Conservation (phyloP, 2,329 filamentous ascomycete genomes). For the Tolypocladium endophyticum region DNA sequence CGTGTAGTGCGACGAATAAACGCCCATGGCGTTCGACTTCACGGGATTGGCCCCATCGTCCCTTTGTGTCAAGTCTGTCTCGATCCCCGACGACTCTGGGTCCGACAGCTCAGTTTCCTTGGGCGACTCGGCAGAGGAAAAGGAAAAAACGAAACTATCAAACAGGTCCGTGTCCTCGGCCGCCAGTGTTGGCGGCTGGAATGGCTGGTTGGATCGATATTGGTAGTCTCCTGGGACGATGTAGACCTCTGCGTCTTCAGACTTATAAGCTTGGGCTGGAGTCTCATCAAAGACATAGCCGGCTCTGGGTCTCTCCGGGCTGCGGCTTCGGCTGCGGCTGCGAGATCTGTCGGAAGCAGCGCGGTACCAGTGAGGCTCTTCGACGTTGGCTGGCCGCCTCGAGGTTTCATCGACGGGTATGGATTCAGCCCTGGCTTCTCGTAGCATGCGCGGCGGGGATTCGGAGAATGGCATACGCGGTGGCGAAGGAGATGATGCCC, state of each 20-base stretch:
- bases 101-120: constrained; percentile 18
- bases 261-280: neutral
- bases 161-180: constrained; percentile 17
- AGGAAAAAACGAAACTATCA: constrained; percentile 16
- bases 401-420: neutral
- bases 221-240: neutral
- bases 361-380: neutral
- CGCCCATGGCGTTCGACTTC: constrained; percentile 10
- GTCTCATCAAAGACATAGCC: neutral
- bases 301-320: neutral
- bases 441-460: neutral
- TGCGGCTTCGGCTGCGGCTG: neutral
- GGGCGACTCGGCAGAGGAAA: constrained; percentile 11
- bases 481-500: neutral
- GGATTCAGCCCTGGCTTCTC: neutral
- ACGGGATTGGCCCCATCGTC: constrained; percentile 4
- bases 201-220: neutral
- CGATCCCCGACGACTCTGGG: constrained; percentile 14
- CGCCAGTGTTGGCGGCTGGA: constrained; percentile 4
- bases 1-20: constrained; percentile 26
- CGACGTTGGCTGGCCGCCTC: neutral
- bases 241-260: neutral
- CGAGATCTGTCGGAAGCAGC: neutral
- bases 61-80: constrained; percentile 9
- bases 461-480: neutral